Base-by-base conservation (phyloP, 176 grass and related monocot genomes). In the Oryza coarctata region DNA sequence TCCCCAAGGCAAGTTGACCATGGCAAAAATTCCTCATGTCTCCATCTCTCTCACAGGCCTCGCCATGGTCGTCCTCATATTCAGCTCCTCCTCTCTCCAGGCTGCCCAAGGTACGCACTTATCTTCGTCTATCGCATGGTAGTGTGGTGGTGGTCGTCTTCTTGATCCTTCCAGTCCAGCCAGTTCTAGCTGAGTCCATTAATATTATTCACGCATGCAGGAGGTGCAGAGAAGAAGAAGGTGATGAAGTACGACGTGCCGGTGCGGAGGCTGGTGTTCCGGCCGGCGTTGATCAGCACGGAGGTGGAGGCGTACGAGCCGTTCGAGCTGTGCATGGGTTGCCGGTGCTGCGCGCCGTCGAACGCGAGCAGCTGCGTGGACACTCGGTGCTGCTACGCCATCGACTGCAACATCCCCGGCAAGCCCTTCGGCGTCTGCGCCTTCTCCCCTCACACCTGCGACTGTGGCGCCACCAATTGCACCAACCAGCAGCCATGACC, bases 341-440 rank as follows among this genome's bases (percentile, higher is more conserved):
- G 91, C 91, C 82, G 74, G 28, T 97, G 87, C 82, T 97, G 91
- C 79, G 36, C 84, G 9, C 33, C 76, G 67, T 79, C 81, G 27
- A 60, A 88, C 71, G 0, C 66, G 18, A 87, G 77, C 69, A 77
- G 66, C 61, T 97, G 94, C 81, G 69, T 85, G 60, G 72, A 81
- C 15, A 88, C 87, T 5, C 63, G 63, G 27, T 97, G 94, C 83
- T 97, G 94, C 87, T 94, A 91, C 77, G 72, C 62, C 87, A 97
- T 97, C 85, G 67, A 92, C 73, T 97, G 91, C 89, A 63, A 90
- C 81, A 58, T 97, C 80, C 94, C 91, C 11, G 94, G 89, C 9
- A 97, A 97, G 82, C 91, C 91, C 50, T 97, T 80, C 79, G 94
- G 91, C 26, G 76, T 85, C 81, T 97, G 94, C 87, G 87, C 68